Evolutionary conservation across 139 green algal genomes (phyloP).

Genomic region (Chlamydomonas sp.): DNA sequence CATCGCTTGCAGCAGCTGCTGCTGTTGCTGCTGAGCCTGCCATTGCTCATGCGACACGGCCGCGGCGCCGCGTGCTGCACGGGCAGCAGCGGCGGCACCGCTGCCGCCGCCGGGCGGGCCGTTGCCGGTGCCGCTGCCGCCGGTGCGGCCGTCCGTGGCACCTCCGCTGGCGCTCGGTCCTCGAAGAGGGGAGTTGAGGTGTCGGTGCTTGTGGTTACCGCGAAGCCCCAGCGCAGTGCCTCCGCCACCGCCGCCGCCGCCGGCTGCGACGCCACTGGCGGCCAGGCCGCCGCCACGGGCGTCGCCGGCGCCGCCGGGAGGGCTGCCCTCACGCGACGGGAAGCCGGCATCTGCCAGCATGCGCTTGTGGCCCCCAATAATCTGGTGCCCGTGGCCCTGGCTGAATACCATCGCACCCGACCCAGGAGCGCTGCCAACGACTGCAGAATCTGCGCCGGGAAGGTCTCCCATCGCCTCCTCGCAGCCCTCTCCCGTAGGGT

Average conservation of each 20-base stretch:
- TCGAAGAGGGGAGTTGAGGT: conserved; percentile 10
- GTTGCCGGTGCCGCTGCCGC: conserved; percentile 5
- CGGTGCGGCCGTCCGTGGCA: neutral
- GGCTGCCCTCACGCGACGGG: neutral
- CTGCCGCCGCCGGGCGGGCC: neutral
- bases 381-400: no score
- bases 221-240: neutral
- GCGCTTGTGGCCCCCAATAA: conserved; percentile 9
- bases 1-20: no score
- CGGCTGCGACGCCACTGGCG: neutral
- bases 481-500: no score
- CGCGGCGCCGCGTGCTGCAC: no score
- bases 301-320: neutral
- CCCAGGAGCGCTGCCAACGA: no score
- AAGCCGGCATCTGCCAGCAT: neutral
- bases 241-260: neutral
- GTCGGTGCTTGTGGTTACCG: conserved; percentile 15
- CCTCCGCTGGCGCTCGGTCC: no score
- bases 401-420: no score
- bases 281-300: neutral
- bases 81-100: neutral
- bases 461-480: no score
- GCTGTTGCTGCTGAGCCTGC: no score
- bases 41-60: no score
- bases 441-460: no score